Evolutionary conservation across 768 basidiomycete genomes (phyloP).

Genomic region (Serendipita sp.): DNA sequence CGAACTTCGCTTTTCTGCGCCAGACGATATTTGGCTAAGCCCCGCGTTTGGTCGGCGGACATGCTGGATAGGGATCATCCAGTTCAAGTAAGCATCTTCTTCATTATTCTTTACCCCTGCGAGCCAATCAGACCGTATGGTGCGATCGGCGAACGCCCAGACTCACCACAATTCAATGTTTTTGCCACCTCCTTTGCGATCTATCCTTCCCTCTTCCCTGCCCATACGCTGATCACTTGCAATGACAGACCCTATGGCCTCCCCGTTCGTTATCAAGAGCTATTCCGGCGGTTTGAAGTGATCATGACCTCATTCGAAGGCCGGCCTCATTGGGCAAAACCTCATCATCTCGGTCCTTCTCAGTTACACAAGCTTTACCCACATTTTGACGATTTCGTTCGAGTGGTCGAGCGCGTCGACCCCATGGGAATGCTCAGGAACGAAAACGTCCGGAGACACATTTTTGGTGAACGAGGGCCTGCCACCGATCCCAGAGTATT

Average conservation of each 20-base stretch:
- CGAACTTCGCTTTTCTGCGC: constrained; percentile 76
- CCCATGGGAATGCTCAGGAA: constrained; percentile 45
- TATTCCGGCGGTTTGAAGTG: constrained; percentile 61
- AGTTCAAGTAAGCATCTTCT: constrained; percentile 59
- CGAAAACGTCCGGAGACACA: constrained; percentile 76
- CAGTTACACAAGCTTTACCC: constrained; percentile 58
- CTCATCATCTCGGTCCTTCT: constrained; percentile 54
- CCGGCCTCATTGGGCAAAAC: constrained; percentile 93
- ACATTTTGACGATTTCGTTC: constrained; percentile 58
- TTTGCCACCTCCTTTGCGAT: too few relatives aligned
- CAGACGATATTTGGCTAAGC: constrained; percentile 88
- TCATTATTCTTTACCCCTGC: neutral
- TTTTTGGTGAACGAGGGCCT: constrained; percentile 37
- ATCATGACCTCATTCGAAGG: constrained; percentile 57
- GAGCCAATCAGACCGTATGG: too few relatives aligned
- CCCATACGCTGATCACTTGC: too few relatives aligned
- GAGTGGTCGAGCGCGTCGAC: constrained; percentile 53
- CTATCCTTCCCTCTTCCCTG: too few relatives aligned
- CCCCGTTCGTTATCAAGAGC: constrained; percentile 59
- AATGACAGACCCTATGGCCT: constrained; percentile 61
- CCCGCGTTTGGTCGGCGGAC: constrained; percentile 65
- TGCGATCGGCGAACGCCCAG: too few relatives aligned
- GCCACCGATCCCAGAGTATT: constrained; percentile 30
- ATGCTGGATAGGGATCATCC: constrained; percentile 95
- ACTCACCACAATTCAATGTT: too few relatives aligned